A percentile compares a stretch with the other conserved stretches of the same genome.
These are phyloP conservation scores for Fusarium sublunatum DNA, from an alignment of 2,329 filamentous ascomycete genomes.

Conservation along the genomic window DNA sequence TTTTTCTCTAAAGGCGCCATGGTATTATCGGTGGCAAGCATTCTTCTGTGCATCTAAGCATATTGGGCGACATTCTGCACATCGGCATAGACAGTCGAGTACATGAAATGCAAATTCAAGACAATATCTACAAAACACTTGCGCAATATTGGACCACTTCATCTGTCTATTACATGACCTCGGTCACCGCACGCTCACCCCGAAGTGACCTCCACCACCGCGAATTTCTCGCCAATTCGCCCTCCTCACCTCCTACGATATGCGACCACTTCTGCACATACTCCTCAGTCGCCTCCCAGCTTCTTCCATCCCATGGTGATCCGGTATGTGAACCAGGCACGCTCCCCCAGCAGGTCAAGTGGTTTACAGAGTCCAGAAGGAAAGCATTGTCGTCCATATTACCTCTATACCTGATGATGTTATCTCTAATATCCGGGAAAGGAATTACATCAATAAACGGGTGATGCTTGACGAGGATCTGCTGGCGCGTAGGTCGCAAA, in stretches of 20 bases:
- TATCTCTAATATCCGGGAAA: constrained; percentile 44
- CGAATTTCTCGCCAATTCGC: constrained; percentile 46
- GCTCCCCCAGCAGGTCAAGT: constrained; percentile 47
- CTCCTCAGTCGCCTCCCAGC: constrained; percentile 47
- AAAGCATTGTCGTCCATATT: constrained; percentile 46
- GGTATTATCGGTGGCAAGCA: constrained; percentile 7
- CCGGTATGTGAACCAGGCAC: constrained; percentile 42
- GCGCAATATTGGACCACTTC: background rate
- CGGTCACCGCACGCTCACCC: constrained; percentile 40
- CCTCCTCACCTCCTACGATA: constrained; percentile 46
- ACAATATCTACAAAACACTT: constrained; percentile 2
- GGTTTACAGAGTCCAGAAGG: constrained; percentile 47
- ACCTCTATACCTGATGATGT: constrained; percentile 40
- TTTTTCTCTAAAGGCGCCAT: constrained; percentile 7
- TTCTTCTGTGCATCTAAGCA: constrained; percentile 17
- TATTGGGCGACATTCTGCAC: constrained; percentile 14
- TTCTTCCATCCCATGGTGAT: constrained; percentile 47
- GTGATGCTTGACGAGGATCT: constrained; percentile 43
- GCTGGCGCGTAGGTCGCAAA: constrained; percentile 43
- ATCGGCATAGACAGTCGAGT: constrained; percentile 36
- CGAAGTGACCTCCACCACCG: constrained; percentile 47
- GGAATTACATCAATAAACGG: constrained; percentile 46
- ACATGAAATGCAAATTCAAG: constrained; percentile 22
- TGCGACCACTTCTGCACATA: constrained; percentile 47
- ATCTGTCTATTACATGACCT: constrained; percentile 28